Conservation (phyloP, 352 stramenopile species). For the Pythium grandisporangium region DNA sequence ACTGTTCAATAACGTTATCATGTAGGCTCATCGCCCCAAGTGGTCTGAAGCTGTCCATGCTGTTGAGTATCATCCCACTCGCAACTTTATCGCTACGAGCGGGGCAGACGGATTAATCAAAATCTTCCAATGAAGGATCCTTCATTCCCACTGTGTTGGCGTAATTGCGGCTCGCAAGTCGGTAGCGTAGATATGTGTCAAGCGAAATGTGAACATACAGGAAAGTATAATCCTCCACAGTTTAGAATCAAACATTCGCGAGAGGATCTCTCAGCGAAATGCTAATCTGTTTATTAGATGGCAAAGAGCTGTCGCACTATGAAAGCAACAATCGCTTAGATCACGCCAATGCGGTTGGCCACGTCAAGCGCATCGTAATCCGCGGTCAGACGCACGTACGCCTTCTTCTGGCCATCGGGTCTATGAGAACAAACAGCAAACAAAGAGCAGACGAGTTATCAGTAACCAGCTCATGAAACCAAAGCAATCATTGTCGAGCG, state of each 20-base stretch:
- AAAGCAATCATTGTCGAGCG: too few species aligned
- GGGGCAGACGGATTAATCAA: conserved; percentile 82
- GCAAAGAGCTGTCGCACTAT: conserved; percentile 38
- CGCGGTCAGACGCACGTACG: conserved; percentile 97
- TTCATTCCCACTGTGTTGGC: too few species aligned
- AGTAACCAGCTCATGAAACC: too few species aligned
- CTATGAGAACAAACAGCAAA: conserved; percentile 33
- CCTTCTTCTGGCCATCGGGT: conserved; percentile 99
- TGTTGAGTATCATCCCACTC: conserved; percentile 67
- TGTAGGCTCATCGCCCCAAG: conserved; percentile 69
- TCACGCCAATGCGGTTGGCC: conserved; percentile 99
- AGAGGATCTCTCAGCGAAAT: conserved; percentile 14
- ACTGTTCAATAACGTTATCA: background rate
- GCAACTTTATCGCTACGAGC: conserved; percentile 72
- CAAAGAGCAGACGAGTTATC: conserved; percentile 1
- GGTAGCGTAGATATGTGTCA: too few species aligned
- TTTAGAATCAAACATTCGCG: conserved; percentile 11
- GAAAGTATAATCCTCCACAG: conserved; percentile 12
- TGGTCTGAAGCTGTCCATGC: conserved; percentile 71
- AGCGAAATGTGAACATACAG: conserved; percentile 1
- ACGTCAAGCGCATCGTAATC: conserved; percentile 99
- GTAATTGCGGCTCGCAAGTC: too few species aligned
- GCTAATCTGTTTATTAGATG: conserved; percentile 33
- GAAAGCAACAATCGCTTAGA: conserved; percentile 85
- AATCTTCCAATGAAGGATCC: conserved; percentile 83